A percentile compares a stretch with the other conserved stretches of the same genome.
phyloP scores from a whole-genome alignment of 106 monocot genomes.

The Hemerocallis citrina region DNA sequence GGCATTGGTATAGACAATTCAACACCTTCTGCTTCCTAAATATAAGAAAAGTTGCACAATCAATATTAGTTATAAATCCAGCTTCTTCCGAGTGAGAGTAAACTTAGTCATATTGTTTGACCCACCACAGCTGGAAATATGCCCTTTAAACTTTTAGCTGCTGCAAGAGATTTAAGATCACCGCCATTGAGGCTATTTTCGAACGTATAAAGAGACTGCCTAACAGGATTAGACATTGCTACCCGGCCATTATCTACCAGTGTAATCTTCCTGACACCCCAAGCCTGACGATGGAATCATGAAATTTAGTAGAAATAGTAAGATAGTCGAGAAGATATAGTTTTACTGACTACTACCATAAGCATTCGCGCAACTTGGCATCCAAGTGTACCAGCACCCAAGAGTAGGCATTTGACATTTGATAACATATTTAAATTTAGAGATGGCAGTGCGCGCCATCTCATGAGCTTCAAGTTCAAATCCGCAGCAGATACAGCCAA shows the following conservation, averaged over 20 bases:
- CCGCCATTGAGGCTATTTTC: slow-evolving; percentile 83
- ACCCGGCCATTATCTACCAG: slow-evolving; percentile 78
- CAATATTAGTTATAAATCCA: slow-evolving; percentile 1
- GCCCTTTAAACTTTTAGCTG: slow-evolving; percentile 52
- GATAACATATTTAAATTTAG: slow-evolving; percentile 49
- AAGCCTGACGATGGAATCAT: slow-evolving; percentile 51
- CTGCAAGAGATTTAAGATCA: slow-evolving; percentile 67
- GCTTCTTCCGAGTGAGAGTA: slow-evolving; percentile 3
- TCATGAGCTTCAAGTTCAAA: slow-evolving; percentile 97
- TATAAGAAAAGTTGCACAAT: neutral
- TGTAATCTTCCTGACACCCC: slow-evolving; percentile 94
- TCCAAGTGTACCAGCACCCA: slow-evolving; percentile 96
- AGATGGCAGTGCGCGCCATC: slow-evolving; percentile 78
- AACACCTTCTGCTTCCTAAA: slow-evolving; percentile 79
- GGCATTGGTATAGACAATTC: slow-evolving; percentile 88
- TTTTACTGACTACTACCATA: slow-evolving; percentile 46
- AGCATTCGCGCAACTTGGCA: slow-evolving; percentile 98
- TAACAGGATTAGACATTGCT: slow-evolving; percentile 86
- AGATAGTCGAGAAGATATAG: neutral
- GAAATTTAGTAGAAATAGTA: neutral
- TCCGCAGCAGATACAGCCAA: slow-evolving; percentile 85
- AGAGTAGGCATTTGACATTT: slow-evolving; percentile 57
- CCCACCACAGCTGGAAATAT: slow-evolving; percentile 82
- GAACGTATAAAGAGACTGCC: slow-evolving; percentile 87
- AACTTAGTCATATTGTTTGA: neutral